Evolutionary conservation across 2,329 filamentous ascomycete species (phyloP).

Genomic region (Bipolaris oryzae): DNA sequence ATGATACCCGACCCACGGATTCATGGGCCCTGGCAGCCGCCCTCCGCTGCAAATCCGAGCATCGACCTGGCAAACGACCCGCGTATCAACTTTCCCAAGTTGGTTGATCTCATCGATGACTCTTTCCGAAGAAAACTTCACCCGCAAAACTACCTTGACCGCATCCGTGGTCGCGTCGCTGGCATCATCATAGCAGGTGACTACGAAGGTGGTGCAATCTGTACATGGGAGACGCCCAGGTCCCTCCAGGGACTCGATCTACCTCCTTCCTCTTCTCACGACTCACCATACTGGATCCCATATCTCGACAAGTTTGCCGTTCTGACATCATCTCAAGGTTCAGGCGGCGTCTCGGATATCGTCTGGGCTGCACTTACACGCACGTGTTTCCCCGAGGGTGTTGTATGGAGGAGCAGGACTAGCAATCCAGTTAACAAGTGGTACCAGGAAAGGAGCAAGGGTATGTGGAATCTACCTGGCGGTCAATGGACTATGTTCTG

Average conservation of each 20-base stretch:
- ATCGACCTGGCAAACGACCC: slow-evolving; percentile 75
- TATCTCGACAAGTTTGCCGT: slow-evolving; percentile 99
- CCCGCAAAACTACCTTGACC: slow-evolving; percentile 77
- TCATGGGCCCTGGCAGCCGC: slow-evolving; percentile 69
- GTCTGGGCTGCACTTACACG: slow-evolving; percentile 96
- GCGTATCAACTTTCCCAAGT: slow-evolving; percentile 78
- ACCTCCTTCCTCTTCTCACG: slow-evolving; percentile 22
- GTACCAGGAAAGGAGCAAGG: slow-evolving; percentile 92
- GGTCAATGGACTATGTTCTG: slow-evolving; percentile 98
- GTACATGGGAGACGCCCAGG: slow-evolving; percentile 88
- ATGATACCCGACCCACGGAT: slow-evolving; percentile 75
- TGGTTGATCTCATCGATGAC: slow-evolving; percentile 89
- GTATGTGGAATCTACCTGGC: slow-evolving; percentile 80
- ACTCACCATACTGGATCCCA: slow-evolving; percentile 69
- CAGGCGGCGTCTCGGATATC: slow-evolving; percentile 90
- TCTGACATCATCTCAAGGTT: slow-evolving; percentile 83
- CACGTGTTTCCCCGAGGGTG: slow-evolving; percentile 83
- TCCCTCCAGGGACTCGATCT: slow-evolving; percentile 50
- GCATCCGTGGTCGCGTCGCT: slow-evolving; percentile 81
- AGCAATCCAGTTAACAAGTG: slow-evolving; percentile 98
- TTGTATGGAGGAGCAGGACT: slow-evolving; percentile 89
- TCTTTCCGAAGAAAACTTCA: slow-evolving; percentile 88
- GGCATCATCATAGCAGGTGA: slow-evolving; percentile 94
- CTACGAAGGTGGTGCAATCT: slow-evolving; percentile 92
- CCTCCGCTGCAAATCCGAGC: slow-evolving; percentile 62